Percentiles rank a stretch among this genome's conserved stretches.
These are phyloP conservation scores for Pseudofabraea citricarpa DNA, from an alignment of 2,329 filamentous ascomycete species.

Conservation along the genomic window DNA sequence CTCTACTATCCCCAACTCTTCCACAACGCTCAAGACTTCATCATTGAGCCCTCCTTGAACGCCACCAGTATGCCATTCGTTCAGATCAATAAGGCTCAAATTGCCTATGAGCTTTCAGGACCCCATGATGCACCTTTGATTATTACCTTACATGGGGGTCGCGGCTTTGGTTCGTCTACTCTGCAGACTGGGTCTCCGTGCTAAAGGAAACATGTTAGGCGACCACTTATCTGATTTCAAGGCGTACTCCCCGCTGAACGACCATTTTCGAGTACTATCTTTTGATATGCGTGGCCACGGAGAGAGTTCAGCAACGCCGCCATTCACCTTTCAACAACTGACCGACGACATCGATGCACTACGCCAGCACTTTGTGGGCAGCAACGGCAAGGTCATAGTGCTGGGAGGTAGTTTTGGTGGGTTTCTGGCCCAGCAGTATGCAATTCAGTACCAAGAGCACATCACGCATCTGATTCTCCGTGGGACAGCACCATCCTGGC, in stretches of 20 bases:
- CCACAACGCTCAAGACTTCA: too few species aligned
- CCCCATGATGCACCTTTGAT: slow-evolving; percentile 27
- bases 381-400: slow-evolving; percentile 24
- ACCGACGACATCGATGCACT: slow-evolving; percentile 33
- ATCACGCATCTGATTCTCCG: slow-evolving; percentile 31
- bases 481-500: slow-evolving; percentile 32
- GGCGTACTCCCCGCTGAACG: slow-evolving; percentile 26
- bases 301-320: slow-evolving; percentile 28
- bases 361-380: slow-evolving; percentile 24
- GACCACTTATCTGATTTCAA: slow-evolving; percentile 30
- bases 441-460: slow-evolving; percentile 29
- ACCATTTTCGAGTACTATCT: slow-evolving; percentile 27
- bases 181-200: too few species aligned
- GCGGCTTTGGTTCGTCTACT: slow-evolving; percentile 27
- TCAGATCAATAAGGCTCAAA: slow-evolving; percentile 28
- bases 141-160: slow-evolving; percentile 33
- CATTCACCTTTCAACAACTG: slow-evolving; percentile 32
- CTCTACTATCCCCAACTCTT: too few species aligned
- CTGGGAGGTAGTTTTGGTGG: slow-evolving; percentile 36
- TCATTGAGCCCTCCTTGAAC: too few species aligned
- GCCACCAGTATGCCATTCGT: slow-evolving; percentile 16
- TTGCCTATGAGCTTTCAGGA: slow-evolving; percentile 29
- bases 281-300: slow-evolving; percentile 35
- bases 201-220: too few species aligned
- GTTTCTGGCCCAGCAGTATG: slow-evolving; percentile 34